Percentiles rank a stretch among this genome's conserved stretches.
Evolutionary conservation across 2,329 filamentous ascomycete species (phyloP).

Genomic region (Exophiala oligosperma): DNA sequence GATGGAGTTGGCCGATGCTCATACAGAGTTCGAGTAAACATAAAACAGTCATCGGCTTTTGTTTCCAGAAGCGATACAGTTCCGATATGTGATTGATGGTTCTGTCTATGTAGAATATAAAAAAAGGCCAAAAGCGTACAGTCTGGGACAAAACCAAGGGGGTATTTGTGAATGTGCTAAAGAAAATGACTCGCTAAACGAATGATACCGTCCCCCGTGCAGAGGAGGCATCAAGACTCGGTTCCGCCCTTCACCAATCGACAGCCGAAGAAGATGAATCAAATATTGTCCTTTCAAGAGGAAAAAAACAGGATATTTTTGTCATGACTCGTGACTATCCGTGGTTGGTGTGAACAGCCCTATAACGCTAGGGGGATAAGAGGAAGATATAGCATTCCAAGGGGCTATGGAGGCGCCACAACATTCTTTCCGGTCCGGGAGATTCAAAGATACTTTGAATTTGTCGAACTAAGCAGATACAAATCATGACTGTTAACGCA

Average conservation of each 20-base stretch:
- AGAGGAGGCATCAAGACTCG: constrained; percentile 2
- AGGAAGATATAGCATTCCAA: background rate
- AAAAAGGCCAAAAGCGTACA: constrained; percentile 43
- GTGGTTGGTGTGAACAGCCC: constrained; percentile 1
- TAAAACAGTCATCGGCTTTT: too few species aligned
- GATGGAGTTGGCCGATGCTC: too few species aligned
- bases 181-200: constrained; percentile 1
- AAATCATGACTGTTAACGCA: constrained; percentile 8
- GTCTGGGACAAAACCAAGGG: constrained; percentile 1
- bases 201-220: constrained; percentile 1
- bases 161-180: constrained; percentile 11
- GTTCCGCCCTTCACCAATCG: background rate
- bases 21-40: too few species aligned
- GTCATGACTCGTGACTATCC: constrained; percentile 19
- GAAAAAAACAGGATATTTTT: constrained; percentile 3
- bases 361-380: constrained; percentile 16
- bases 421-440: constrained; percentile 36
- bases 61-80: too few species aligned
- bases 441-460: constrained; percentile 42
- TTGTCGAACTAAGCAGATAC: background rate
- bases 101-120: constrained; percentile 66
- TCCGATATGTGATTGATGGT: constrained; percentile 44
- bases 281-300: background rate
- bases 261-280: too few species aligned
- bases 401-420: too few species aligned